Conservation (phyloP, 768 basidiomycete species). For the Calocybe gangraenosa region DNA sequence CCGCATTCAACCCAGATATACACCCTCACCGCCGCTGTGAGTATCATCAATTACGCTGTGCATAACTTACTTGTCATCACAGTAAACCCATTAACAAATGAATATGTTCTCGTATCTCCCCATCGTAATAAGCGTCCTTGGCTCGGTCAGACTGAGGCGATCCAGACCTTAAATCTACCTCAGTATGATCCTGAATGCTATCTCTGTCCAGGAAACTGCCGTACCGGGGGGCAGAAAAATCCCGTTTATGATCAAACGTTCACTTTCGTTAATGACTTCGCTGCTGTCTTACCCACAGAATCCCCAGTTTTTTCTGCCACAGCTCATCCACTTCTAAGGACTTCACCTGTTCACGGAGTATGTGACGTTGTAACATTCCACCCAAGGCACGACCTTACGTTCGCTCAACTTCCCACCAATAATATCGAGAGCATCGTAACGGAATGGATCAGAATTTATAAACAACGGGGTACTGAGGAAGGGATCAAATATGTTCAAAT, state of each 20-base stretch:
- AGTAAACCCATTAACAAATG: slow-evolving; percentile 81
- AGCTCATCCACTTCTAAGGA: slow-evolving; percentile 56
- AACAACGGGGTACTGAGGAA: slow-evolving; percentile 51
- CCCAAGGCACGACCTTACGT: slow-evolving; percentile 80
- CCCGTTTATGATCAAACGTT: slow-evolving; percentile 63
- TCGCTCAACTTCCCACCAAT: slow-evolving; percentile 54
- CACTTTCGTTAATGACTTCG: slow-evolving; percentile 79
- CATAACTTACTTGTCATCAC: slow-evolving; percentile 6
- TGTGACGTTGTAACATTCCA: slow-evolving; percentile 89
- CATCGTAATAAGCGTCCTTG: slow-evolving; percentile 91
- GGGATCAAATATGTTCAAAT: slow-evolving; percentile 83
- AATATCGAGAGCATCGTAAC: slow-evolving; percentile 66
- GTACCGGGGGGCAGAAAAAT: slow-evolving; percentile 70
- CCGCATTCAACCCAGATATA: slow-evolving; percentile 50
- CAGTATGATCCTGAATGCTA: slow-evolving; percentile 73
- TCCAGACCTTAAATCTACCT: slow-evolving; percentile 49
- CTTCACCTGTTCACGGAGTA: slow-evolving; percentile 71
- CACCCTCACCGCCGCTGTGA: slow-evolving; percentile 73
- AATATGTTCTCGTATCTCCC: slow-evolving; percentile 80
- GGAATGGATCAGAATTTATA: slow-evolving; percentile 71
- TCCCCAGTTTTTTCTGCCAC: slow-evolving; percentile 46
- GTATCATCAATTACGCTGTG: slow-evolving; percentile 18
- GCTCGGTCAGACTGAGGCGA: slow-evolving; percentile 80
- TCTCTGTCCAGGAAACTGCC: slow-evolving; percentile 81
- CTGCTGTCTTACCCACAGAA: slow-evolving; percentile 69